These are phyloP conservation scores for Alternaria brassicicola DNA, from an alignment of 2,329 filamentous ascomycete species.

Conservation along the genomic window DNA sequence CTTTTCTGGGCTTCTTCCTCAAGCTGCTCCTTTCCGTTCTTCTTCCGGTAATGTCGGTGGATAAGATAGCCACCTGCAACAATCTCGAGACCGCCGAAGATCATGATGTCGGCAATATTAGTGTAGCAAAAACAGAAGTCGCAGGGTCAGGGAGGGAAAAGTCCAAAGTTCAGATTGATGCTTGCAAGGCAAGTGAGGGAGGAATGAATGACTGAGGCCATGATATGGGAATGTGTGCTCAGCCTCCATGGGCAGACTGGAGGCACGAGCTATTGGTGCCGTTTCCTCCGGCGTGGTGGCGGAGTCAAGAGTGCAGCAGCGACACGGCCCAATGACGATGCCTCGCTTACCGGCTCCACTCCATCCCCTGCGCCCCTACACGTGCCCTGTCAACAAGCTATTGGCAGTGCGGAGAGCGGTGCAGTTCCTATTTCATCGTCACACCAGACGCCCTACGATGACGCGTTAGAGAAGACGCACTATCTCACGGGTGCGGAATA, in stretches of 20 bases:
- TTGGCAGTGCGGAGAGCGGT: background rate
- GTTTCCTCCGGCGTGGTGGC: constrained; percentile 30
- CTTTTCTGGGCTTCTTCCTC: constrained; percentile 33
- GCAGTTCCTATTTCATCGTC: background rate
- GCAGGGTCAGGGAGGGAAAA: background rate
- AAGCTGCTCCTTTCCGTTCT: constrained; percentile 39
- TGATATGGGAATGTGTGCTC: constrained; percentile 23
- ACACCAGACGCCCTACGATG: background rate
- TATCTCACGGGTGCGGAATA: background rate
- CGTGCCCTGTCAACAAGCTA: background rate
- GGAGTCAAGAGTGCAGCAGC: constrained; percentile 24
- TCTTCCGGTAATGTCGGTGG: constrained; percentile 45
- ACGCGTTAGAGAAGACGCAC: background rate
- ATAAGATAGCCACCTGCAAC: constrained; percentile 45
- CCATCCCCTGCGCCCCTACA: background rate
- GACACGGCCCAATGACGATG: constrained; percentile 10
- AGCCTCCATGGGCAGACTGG: constrained; percentile 29
- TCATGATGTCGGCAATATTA: constrained; percentile 36
- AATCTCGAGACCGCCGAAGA: constrained; percentile 48
- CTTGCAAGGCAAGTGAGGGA: constrained; percentile 1
- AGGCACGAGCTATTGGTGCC: constrained; percentile 28
- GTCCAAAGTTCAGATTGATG: background rate
- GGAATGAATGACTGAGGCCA: constrained; percentile 25
- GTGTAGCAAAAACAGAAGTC: background rate
- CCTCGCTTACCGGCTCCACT: constrained; percentile 10